Evolutionary conservation across 2,329 filamentous ascomycete species (phyloP).

Genomic region (Pseudofabraea citricarpa): DNA sequence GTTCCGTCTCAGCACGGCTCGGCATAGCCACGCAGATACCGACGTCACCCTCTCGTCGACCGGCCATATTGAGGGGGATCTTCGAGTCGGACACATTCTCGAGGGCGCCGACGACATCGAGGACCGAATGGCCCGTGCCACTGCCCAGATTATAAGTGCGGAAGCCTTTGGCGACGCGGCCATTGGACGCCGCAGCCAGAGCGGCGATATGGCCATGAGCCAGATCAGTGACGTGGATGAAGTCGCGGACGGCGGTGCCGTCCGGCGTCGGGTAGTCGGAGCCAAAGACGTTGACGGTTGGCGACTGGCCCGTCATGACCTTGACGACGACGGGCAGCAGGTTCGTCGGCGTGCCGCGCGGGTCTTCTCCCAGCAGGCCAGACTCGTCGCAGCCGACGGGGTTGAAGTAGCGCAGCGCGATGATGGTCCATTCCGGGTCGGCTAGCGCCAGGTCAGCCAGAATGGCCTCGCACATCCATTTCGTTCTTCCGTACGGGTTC

Average conservation of each 20-base stretch:
- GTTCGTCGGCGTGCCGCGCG: slow-evolving; percentile 56
- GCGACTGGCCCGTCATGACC: slow-evolving; percentile 49
- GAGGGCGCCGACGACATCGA: slow-evolving; percentile 34
- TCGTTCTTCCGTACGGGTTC: slow-evolving; percentile 61
- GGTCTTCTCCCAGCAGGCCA: slow-evolving; percentile 58
- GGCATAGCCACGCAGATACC: slow-evolving; percentile 36
- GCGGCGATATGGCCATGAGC: slow-evolving; percentile 59
- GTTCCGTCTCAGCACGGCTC: slow-evolving; percentile 31
- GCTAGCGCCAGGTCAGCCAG: slow-evolving; percentile 54
- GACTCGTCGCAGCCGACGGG: slow-evolving; percentile 60
- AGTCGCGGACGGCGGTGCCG: slow-evolving; percentile 60
- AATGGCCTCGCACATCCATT: slow-evolving; percentile 63
- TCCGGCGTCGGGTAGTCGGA: slow-evolving; percentile 60
- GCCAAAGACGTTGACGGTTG: slow-evolving; percentile 53
- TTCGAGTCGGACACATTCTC: slow-evolving; percentile 28
- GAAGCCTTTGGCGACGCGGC: slow-evolving; percentile 31
- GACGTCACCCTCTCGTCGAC: slow-evolving; percentile 35
- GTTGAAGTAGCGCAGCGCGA: slow-evolving; percentile 61
- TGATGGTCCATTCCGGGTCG: slow-evolving; percentile 56
- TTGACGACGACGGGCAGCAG: slow-evolving; percentile 58
- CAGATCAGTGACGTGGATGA: slow-evolving; percentile 61
- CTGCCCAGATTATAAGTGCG: slow-evolving; percentile 39
- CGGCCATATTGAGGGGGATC: slow-evolving; percentile 31
- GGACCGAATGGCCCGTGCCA: slow-evolving; percentile 36
- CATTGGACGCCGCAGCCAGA: slow-evolving; percentile 32